Evolutionary conservation across 2,329 filamentous ascomycete species (phyloP), one percentile per base, ranked within the genome.

Genomic region (Ophiobolus disseminans): DNA sequence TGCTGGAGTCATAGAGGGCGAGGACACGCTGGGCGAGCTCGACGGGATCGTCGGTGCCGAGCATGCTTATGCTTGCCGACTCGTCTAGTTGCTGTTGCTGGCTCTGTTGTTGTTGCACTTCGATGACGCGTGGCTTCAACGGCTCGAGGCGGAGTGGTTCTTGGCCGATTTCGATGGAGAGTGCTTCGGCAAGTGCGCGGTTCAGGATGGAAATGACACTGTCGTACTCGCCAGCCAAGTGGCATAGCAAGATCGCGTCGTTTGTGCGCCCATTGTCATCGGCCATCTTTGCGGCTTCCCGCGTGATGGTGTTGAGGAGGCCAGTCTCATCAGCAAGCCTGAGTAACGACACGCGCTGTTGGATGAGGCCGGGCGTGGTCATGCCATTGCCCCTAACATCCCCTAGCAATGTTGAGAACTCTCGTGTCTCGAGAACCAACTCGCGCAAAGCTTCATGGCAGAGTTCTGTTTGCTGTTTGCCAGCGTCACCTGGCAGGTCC

Each of bases 361-460:
- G 92, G 55, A 99, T 92, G 20, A 91, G 84, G 41, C 94, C 94
- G 48, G 85, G 86, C 60, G 96, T 90, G 50, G 92, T 87, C 53
- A 86, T 87, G 17, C 94, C 94, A 68, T 97, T 91, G 1, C 86
- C 84, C 50, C 86, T 84, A 62, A 99, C 91, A 70, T 99, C 95
- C 43, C 95, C 94, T 39, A 99, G 86, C 11, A 99, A 80, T 66
- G 91, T 89, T 66, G 92, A 93, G 73, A 97, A 99, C 69, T 99
- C 94, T 58, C 93, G 86, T 16, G 92, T 96, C 76, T 99, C 94
- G n/a, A 99, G 81, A 20, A 97, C 91, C 46, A 97, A 86, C 73
- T 97, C 94, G 26, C 92, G 89, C 48, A 99, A 80, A 5, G 91
- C 93, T 73, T 96, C 91, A 73, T 97, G 91, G 74, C 93, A 97